These are phyloP conservation scores for Neocallimastix lanati DNA, from an alignment of 192 early-diverging fungal species.

Conservation along the genomic window DNA sequence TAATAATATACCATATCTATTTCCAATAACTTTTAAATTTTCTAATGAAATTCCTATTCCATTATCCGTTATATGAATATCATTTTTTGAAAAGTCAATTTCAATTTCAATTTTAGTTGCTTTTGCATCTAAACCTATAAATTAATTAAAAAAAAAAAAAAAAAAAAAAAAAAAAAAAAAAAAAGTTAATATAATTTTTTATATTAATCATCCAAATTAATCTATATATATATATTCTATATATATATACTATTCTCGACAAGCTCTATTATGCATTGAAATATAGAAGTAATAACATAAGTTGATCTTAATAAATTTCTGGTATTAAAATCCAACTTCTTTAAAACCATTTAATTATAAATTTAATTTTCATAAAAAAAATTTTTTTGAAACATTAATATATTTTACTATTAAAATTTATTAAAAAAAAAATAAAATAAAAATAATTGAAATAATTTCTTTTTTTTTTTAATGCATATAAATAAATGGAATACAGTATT, in stretches of 20 bases:
- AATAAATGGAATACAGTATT: no score
- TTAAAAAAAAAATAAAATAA: no score
- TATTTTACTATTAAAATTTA: no score
- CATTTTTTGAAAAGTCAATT: not conserved
- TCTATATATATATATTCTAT: no score
- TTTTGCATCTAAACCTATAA: not conserved
- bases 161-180: not conserved
- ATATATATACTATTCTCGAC: not conserved
- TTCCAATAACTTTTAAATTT: not conserved
- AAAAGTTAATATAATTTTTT: no score
- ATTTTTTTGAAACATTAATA: no score
- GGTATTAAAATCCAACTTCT: not conserved
- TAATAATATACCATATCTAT: not conserved
- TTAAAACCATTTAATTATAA: not conserved
- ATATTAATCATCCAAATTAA: no score
- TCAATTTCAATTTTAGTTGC: not conserved
- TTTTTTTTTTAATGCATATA: no score
- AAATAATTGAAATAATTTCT: no score
- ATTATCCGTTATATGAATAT: not conserved
- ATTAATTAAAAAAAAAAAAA: not conserved
- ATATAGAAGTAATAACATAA: not conserved
- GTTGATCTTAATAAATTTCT: not conserved
- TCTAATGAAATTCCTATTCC: not conserved
- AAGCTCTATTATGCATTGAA: not conserved
- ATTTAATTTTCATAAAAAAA: no score